phyloP scores from a whole-genome alignment of 1,139 yeast species.

The Yamadazyma buinensis region DNA sequence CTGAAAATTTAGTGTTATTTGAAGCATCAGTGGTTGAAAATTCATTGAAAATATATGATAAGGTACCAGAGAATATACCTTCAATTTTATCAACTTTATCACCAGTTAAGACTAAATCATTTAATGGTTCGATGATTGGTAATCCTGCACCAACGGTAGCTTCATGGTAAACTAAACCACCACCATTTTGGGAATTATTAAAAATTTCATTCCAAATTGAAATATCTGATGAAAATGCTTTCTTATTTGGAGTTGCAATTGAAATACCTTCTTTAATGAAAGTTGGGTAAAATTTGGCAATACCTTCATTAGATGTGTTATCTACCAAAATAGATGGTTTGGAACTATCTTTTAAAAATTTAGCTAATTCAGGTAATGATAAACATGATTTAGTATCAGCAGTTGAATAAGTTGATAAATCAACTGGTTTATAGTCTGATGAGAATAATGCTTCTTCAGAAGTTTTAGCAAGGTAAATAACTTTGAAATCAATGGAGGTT shows the following conservation, averaged over 20 bases:
- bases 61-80: slow-evolving; percentile 94
- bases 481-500: slow-evolving; percentile 59
- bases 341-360: slow-evolving; percentile 61
- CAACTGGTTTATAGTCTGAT: slow-evolving; percentile 66
- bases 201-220: slow-evolving; percentile 76
- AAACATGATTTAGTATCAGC: slow-evolving; percentile 49
- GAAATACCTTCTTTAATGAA: slow-evolving; percentile 79
- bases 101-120: slow-evolving; percentile 86
- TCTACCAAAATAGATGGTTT: slow-evolving; percentile 83
- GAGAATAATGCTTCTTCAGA: slow-evolving; percentile 63
- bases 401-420: slow-evolving; percentile 57
- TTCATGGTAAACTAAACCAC: slow-evolving; percentile 91
- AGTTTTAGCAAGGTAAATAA: slow-evolving; percentile 76
- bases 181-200: slow-evolving; percentile 50
- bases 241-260: slow-evolving; percentile 96
- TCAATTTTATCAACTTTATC: slow-evolving; percentile 88
- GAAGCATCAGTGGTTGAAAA: slow-evolving; percentile 68
- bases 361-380: slow-evolving; percentile 53
- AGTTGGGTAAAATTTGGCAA: slow-evolving; percentile 74
- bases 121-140: slow-evolving; percentile 85
- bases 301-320: slow-evolving; percentile 79
- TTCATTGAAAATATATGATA: slow-evolving; percentile 94
- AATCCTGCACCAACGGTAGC: slow-evolving; percentile 99
- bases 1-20: slow-evolving; percentile 69
- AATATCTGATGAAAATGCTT: slow-evolving; percentile 86